phyloP scores from a whole-genome alignment of 495 filamentous ascomycete species.

The Aspergillus steynii region DNA sequence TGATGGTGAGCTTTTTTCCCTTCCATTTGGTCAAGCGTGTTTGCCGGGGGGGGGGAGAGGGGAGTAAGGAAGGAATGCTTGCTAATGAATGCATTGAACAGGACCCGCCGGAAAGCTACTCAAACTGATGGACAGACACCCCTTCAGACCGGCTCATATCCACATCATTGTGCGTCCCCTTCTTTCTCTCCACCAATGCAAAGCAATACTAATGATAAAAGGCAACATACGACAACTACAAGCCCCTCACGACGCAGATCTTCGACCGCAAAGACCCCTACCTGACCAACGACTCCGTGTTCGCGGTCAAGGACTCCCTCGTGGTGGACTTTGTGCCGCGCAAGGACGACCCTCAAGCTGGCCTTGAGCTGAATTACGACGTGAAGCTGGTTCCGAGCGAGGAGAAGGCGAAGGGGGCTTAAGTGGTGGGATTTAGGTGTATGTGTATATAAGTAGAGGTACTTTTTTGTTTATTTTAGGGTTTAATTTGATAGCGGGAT shows the following conservation, averaged over 20 bases:
- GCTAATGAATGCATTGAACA: slow-evolving; percentile 6
- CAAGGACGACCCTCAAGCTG: slow-evolving; percentile 61
- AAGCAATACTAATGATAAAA: slow-evolving; percentile 20
- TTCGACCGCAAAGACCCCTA: slow-evolving; percentile 68
- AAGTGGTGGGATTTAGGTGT: not conserved
- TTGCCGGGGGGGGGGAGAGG: not conserved
- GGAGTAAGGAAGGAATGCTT: slow-evolving; percentile 6
- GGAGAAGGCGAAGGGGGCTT: not conserved
- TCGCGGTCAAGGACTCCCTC: slow-evolving; percentile 76
- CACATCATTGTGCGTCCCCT: slow-evolving; percentile 67
- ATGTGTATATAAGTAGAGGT: not conserved
- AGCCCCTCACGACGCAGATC: slow-evolving; percentile 69
- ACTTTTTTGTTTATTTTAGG: slow-evolving; percentile 4
- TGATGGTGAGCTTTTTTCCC: slow-evolving; percentile 58
- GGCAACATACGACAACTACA: slow-evolving; percentile 48
- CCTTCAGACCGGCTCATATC: slow-evolving; percentile 82
- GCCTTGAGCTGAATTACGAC: slow-evolving; percentile 63
- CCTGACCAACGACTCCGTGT: slow-evolving; percentile 66
- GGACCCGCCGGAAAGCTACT: slow-evolving; percentile 49
- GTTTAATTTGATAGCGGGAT: not conserved
- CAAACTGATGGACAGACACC: slow-evolving; percentile 65
- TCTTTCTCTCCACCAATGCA: not conserved
- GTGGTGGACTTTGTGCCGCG: slow-evolving; percentile 64
- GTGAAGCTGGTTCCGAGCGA: slow-evolving; percentile 37
- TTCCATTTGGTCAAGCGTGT: not conserved